Evolutionary conservation across 257 asterid species (phyloP).

Genomic region (Lithospermum erythrorhizon): DNA sequence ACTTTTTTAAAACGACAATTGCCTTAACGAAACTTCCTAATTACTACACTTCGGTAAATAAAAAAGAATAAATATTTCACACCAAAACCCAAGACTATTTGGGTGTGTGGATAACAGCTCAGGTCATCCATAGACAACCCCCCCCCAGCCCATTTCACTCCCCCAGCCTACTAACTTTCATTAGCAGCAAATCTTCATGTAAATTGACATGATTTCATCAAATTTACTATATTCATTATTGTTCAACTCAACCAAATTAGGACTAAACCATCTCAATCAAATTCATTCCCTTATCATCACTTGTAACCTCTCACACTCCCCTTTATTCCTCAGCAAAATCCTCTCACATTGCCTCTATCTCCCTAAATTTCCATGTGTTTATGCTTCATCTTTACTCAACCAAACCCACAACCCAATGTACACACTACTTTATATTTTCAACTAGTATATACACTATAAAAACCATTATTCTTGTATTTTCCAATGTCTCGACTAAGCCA

Average conservation of each 20-base stretch:
- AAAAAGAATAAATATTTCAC: too few relatives aligned
- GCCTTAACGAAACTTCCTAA: too few relatives aligned
- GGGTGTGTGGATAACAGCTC: too few relatives aligned
- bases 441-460: conserved; percentile 17
- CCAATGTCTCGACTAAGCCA: conserved; percentile 39
- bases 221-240: conserved; percentile 4
- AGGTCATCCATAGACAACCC: too few relatives aligned
- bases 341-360: conserved; percentile 11
- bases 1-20: too few relatives aligned
- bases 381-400: conserved; percentile 11
- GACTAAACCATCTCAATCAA: conserved; percentile 9
- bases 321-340: conserved; percentile 5
- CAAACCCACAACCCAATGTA: conserved; percentile 6
- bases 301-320: conserved; percentile 8
- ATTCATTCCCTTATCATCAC: conserved; percentile 9
- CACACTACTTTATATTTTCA: conserved; percentile 26
- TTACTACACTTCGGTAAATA: too few relatives aligned
- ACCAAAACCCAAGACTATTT: too few relatives aligned
- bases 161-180: too few relatives aligned
- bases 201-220: background rate
- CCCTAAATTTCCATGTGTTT: conserved; percentile 13
- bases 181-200: too few relatives aligned
- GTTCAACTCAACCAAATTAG: conserved; percentile 4
- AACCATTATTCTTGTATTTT: conserved; percentile 21
- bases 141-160: too few relatives aligned